phyloP scores from a whole-genome alignment of 2,329 filamentous ascomycete species.

The Xylariomycetidae sp. region DNA sequence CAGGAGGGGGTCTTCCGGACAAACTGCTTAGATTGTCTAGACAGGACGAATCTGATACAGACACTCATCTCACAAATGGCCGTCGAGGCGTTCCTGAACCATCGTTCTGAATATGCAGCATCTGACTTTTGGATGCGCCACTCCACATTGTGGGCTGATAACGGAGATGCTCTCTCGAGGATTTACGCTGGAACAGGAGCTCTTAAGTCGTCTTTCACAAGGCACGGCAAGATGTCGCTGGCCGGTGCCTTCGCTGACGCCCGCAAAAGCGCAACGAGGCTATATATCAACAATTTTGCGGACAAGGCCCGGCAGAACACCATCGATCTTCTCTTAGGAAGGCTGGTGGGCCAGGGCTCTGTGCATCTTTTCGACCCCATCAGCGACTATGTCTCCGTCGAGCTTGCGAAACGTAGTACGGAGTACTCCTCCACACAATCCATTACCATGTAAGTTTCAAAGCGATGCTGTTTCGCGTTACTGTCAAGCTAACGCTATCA shows the following conservation, averaged over 20 bases:
- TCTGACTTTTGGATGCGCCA: slow-evolving; percentile 90
- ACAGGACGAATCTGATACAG: slow-evolving; percentile 93
- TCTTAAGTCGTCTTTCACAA: slow-evolving; percentile 89
- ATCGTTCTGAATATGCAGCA: slow-evolving; percentile 61
- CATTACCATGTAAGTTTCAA: slow-evolving; percentile 62
- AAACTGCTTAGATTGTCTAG: slow-evolving; percentile 93
- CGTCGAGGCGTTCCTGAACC: slow-evolving; percentile 73
- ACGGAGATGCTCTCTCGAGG: slow-evolving; percentile 86
- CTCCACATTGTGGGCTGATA: slow-evolving; percentile 93
- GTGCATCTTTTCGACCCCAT: slow-evolving; percentile 91
- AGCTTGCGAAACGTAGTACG: slow-evolving; percentile 59
- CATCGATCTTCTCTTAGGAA: slow-evolving; percentile 86
- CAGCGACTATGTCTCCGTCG: slow-evolving; percentile 78
- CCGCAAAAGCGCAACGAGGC: slow-evolving; percentile 84
- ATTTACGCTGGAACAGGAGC: slow-evolving; percentile 97
- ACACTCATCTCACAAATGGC: slow-evolving; percentile 94
- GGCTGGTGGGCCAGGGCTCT: slow-evolving; percentile 73
- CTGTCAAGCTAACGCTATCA: slow-evolving; percentile 13
- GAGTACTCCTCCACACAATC: slow-evolving; percentile 71
- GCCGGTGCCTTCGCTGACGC: slow-evolving; percentile 92
- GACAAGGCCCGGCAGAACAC: slow-evolving; percentile 91
- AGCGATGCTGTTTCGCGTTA: neutral
- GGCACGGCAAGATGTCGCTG: slow-evolving; percentile 91
- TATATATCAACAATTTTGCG: slow-evolving; percentile 97
- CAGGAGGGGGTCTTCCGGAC: slow-evolving; percentile 95